These are phyloP conservation scores for Colletotrichum sp. DNA, from an alignment of 2,329 filamentous ascomycete species.

Conservation along the genomic window DNA sequence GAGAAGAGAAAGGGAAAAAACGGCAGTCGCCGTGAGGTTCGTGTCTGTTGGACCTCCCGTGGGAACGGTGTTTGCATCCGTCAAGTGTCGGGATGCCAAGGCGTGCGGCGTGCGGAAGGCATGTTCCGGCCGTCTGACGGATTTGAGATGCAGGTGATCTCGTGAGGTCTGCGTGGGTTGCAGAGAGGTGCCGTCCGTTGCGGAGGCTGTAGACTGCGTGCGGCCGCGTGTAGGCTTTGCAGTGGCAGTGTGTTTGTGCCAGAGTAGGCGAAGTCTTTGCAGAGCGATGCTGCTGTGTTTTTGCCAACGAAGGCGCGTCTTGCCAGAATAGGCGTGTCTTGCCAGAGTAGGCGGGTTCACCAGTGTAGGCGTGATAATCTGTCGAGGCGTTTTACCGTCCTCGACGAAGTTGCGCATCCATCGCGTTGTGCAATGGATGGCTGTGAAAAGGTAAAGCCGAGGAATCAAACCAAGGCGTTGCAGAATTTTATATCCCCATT, in stretches of 20 bases:
- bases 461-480: background rate
- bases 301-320: background rate
- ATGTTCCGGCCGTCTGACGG: rapidly evolving
- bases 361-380: background rate
- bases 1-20: background rate
- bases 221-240: background rate
- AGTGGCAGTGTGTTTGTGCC: background rate
- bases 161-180: background rate
- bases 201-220: background rate
- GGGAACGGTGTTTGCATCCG: background rate
- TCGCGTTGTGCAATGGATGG: background rate
- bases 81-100: background rate
- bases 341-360: background rate
- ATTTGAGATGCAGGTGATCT: background rate
- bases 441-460: background rate
- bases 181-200: background rate
- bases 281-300: background rate
- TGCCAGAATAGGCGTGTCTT: background rate
- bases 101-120: background rate
- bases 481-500: background rate
- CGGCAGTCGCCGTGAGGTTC: background rate
- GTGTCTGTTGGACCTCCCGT: background rate
- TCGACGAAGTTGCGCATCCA: background rate
- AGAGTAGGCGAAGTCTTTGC: background rate
- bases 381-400: background rate